Evolutionary conservation across 2,329 filamentous ascomycete genomes (phyloP).

Genomic region (Alternaria rosae): DNA sequence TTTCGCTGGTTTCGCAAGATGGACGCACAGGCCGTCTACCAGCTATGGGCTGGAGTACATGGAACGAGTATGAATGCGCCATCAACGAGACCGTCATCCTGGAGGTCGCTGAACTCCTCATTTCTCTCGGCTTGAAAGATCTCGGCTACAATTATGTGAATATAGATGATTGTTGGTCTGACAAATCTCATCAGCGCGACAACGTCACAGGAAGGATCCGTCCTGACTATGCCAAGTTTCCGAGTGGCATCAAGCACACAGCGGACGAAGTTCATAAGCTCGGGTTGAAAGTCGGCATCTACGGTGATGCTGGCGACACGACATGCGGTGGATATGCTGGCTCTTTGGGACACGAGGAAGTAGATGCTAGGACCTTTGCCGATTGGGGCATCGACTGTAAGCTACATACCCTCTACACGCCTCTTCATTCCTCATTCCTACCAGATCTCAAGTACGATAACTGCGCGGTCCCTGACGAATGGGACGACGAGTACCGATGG

Average conservation of each 20-base stretch:
- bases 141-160: conserved; percentile 58
- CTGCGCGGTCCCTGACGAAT: conserved; percentile 47
- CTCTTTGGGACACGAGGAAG: conserved; percentile 62
- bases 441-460: conserved; percentile 45
- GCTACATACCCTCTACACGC: not conserved
- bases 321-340: conserved; percentile 66
- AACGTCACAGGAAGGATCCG: conserved; percentile 46
- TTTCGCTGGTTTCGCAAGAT: conserved; percentile 17
- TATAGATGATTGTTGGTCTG: conserved; percentile 66
- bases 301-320: conserved; percentile 60
- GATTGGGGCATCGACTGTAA: conserved; percentile 42
- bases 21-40: conserved; percentile 24
- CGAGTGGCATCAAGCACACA: conserved; percentile 63
- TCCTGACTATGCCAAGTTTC: conserved; percentile 63
- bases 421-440: not conserved
- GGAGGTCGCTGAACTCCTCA: conserved; percentile 20
- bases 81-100: conserved; percentile 32
- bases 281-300: conserved; percentile 69
- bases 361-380: conserved; percentile 65
- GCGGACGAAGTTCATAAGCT: conserved; percentile 63
- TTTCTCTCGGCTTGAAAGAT: conserved; percentile 29
- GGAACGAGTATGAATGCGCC: conserved; percentile 32
- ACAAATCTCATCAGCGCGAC: conserved; percentile 52
- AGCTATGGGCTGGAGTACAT: conserved; percentile 34
- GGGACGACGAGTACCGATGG: conserved; percentile 50